These are phyloP conservation scores for Biscutella laevigata DNA, from an alignment of 441 rosid genomes.

Conservation along the genomic window DNA sequence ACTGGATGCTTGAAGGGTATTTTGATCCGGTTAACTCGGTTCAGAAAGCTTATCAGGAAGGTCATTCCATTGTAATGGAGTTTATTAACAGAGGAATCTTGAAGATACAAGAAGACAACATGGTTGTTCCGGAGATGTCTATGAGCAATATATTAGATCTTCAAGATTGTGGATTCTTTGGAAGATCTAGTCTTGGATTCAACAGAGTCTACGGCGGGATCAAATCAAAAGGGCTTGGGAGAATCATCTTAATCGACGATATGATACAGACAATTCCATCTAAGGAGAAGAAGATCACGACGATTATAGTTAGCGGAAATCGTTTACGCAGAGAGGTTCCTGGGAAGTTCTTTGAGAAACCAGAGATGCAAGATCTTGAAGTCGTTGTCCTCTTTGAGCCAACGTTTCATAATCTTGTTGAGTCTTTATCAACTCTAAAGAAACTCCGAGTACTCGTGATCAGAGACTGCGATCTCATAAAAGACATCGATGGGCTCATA, in stretches of 20 bases:
- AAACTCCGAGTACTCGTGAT: slow-evolving; percentile 39
- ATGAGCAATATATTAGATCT: slow-evolving; percentile 20
- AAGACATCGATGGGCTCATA: slow-evolving; percentile 15
- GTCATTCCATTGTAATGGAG: slow-evolving; percentile 36
- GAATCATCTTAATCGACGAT: slow-evolving; percentile 31
- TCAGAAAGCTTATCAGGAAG: slow-evolving; percentile 35
- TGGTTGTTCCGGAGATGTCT: slow-evolving; percentile 34
- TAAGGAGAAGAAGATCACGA: slow-evolving; percentile 14
- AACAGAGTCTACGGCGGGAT: slow-evolving; percentile 21
- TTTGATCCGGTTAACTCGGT: slow-evolving; percentile 28
- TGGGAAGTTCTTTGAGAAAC: slow-evolving; percentile 18
- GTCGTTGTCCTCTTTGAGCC: slow-evolving; percentile 41
- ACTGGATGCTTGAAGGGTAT: slow-evolving; percentile 58
- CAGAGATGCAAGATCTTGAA: slow-evolving; percentile 26
- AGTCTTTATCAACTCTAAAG: background rate
- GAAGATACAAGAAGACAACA: slow-evolving; percentile 33
- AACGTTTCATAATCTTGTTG: slow-evolving; percentile 23
- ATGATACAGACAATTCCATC: slow-evolving; percentile 31
- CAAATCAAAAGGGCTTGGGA: slow-evolving; percentile 27
- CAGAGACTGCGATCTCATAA: slow-evolving; percentile 35
- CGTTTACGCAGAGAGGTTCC: slow-evolving; percentile 26
- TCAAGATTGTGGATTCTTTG: slow-evolving; percentile 26
- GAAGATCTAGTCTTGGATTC: slow-evolving; percentile 31
- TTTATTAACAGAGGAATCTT: slow-evolving; percentile 35
- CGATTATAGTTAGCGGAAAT: slow-evolving; percentile 37